A percentile compares a stretch with the other conserved stretches of the same genome.
phyloP scores from a whole-genome alignment of 495 filamentous ascomycete species.

The Penicillium waksmanii region DNA sequence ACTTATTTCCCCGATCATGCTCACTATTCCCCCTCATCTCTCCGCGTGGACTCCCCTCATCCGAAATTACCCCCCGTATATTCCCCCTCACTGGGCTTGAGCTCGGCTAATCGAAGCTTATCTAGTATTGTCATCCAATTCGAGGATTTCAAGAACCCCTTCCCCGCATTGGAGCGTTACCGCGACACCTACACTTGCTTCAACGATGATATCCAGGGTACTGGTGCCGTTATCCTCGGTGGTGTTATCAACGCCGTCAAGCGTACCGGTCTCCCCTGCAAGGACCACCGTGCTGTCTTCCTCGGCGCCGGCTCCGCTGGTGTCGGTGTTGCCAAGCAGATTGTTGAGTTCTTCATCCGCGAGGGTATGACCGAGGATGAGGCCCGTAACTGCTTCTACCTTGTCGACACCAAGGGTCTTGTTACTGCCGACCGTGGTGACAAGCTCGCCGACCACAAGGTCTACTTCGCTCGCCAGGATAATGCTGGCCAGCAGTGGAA shows the following conservation, averaged over 20 bases:
- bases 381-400: constrained; percentile 90
- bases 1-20: background rate
- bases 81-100: background rate
- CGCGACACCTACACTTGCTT: constrained; percentile 88
- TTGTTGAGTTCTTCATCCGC: constrained; percentile 92
- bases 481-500: constrained; percentile 91
- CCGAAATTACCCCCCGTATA: background rate
- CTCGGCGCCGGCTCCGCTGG: constrained; percentile 94
- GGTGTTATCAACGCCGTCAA: constrained; percentile 96
- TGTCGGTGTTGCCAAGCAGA: constrained; percentile 95
- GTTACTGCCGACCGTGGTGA: constrained; percentile 94
- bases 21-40: constrained; percentile 13
- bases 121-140: constrained; percentile 91
- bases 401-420: constrained; percentile 95
- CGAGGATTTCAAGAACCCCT: constrained; percentile 98
- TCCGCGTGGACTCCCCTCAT: constrained; percentile 11
- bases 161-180: constrained; percentile 90
- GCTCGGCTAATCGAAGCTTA: constrained; percentile 10
- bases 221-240: constrained; percentile 90
- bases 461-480: constrained; percentile 92
- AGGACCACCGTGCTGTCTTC: constrained; percentile 94
- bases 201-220: constrained; percentile 99
- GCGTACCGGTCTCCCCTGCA: constrained; percentile 79
- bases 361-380: constrained; percentile 92
- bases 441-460: constrained; percentile 93